These are phyloP conservation scores for Ophiostoma himal-ulmi DNA, from an alignment of 2,329 filamentous ascomycete genomes.

Conservation along the genomic window DNA sequence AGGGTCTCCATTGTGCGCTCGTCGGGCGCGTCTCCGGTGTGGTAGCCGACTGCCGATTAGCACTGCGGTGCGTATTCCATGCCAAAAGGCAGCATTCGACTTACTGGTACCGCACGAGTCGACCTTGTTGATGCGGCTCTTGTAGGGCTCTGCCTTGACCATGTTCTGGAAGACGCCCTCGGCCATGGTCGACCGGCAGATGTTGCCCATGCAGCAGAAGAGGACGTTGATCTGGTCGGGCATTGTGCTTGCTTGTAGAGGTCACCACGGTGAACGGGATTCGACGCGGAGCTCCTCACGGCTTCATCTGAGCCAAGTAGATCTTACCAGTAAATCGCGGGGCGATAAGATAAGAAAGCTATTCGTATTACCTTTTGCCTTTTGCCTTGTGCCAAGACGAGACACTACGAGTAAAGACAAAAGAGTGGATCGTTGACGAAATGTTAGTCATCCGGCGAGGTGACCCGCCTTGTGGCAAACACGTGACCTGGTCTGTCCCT, in stretches of 20 bases:
- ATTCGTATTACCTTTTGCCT: neutral
- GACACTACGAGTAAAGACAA: neutral
- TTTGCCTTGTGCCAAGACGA: neutral
- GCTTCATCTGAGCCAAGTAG: neutral
- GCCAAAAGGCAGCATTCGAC: neutral
- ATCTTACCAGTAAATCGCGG: neutral
- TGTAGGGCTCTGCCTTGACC: conserved; percentile 54
- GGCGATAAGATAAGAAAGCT: conserved; percentile 12
- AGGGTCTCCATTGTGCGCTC: conserved; percentile 77
- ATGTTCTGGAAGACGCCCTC: conserved; percentile 84
- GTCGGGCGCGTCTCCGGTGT: conserved; percentile 71
- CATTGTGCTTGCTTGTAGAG: conserved; percentile 25
- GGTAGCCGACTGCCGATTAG: conserved; percentile 61
- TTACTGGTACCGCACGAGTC: conserved; percentile 76
- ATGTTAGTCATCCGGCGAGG: conserved; percentile 8
- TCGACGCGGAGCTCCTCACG: neutral
- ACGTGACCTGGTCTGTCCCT: neutral
- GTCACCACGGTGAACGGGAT: neutral
- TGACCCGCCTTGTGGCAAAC: neutral
- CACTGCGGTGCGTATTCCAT: too few relatives aligned
- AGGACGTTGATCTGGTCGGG: conserved; percentile 59
- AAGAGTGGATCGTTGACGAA: neutral
- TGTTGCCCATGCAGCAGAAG: conserved; percentile 96
- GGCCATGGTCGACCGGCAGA: conserved; percentile 90
- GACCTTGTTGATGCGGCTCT: conserved; percentile 57